Evolutionary conservation across 78 protist genomes (phyloP).

Genomic region (Dictyostelium citrinum): DNA sequence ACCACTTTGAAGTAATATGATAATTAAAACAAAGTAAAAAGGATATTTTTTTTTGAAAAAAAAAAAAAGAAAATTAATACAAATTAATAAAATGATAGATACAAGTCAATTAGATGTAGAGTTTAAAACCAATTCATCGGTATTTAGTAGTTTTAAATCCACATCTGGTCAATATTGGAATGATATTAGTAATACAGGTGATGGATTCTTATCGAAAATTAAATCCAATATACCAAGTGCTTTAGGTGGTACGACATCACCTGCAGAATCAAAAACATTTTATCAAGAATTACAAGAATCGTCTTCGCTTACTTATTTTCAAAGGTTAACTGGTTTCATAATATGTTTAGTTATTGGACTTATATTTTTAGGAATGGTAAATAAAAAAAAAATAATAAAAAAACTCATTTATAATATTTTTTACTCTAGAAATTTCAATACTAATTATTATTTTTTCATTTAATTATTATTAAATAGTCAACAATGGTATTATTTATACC

Average conservation of each 20-base stretch:
- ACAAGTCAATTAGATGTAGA: slow-evolving; percentile 18
- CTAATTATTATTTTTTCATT: not conserved
- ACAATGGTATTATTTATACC: slow-evolving; percentile 66
- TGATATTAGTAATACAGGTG: slow-evolving; percentile 19
- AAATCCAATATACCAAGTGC: slow-evolving; percentile 33
- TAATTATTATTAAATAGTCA: slow-evolving; percentile 5
- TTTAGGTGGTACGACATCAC: not conserved
- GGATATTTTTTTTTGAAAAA: too few relatives aligned
- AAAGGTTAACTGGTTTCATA: slow-evolving; percentile 23
- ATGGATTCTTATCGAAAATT: not conserved
- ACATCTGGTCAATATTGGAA: slow-evolving; percentile 50
- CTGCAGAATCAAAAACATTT: slow-evolving; percentile 46
- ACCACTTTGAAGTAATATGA: not conserved
- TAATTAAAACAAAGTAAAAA: not conserved
- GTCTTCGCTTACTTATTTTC: slow-evolving; percentile 33
- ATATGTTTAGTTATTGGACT: slow-evolving; percentile 30
- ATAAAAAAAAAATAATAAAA: not conserved
- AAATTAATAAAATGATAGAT: not conserved
- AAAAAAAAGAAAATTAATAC: not conserved
- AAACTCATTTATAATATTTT: too few relatives aligned
- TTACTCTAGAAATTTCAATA: too few relatives aligned
- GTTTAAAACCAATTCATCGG: slow-evolving; percentile 33
- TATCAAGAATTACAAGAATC: slow-evolving; percentile 68
- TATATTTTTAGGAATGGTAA: slow-evolving; percentile 49
- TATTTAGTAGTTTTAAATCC: not conserved